Evolutionary conservation across 306 rosid genomes (phyloP), one percentile per base, ranked within the genome.

Genomic region (Cotoneaster glaucophyllus): DNA sequence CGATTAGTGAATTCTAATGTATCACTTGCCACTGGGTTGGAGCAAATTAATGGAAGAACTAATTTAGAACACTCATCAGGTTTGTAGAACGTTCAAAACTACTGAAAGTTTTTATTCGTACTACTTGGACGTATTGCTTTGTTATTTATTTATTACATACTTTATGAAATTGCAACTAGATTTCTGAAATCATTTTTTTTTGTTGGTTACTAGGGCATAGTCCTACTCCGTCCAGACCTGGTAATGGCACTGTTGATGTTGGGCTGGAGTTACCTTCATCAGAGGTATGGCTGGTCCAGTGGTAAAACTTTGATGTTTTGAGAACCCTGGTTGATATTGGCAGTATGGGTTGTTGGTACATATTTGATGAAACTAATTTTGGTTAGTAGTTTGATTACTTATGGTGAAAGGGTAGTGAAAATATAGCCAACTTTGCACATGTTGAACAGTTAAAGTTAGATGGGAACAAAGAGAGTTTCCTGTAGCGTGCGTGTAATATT

Each of bases 11-110:
- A 83, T 78, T 80, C 89, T 75, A 95, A 81, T 82, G 75, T 76
- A 78, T 81, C 85, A n/a, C 84, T 50, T 50, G 54, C 93, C 67
- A 74, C 88, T 80, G 90, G 78, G 69, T 76, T 73, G 78, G 96
- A 89, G 78, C 93, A 80, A 78, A 85, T 74, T 82, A 92, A 84
- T 85, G 97, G 91, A 78, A 87, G 81, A 79, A 69, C 85, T 22
- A 84, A 87, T 77, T 64, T 67, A 78, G 93, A 92, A 70, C 85
- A 83, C 71, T 75, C 89, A 77, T 85, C 97, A 88, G 99, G 97
- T 92, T 74, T 80, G 87, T 59, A 31, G 57, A 78, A 79, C 78
- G 67, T 69, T 82, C 75, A 29, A 50, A 74, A 59, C 81, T 76
- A 53, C 53, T 68, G 57, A 28, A 52, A 28, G 45, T 70, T 43